These are phyloP conservation scores for Pythium sukuiense DNA, from an alignment of 352 stramenopile genomes.

Conservation along the genomic window DNA sequence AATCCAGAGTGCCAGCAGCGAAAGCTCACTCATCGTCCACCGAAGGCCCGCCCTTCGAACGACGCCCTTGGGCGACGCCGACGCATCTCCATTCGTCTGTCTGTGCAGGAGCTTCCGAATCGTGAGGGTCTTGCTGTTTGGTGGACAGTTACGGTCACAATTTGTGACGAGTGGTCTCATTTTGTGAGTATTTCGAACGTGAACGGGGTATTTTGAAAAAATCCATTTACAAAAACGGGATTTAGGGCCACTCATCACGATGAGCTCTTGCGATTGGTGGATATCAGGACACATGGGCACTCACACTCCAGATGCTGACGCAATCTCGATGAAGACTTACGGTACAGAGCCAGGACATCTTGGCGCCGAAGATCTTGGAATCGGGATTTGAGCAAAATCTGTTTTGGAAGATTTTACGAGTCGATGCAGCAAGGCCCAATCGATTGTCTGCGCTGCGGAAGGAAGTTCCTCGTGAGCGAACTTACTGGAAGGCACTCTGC, in stretches of 20 bases:
- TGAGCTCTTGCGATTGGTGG: not conserved
- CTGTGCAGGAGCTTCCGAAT: too few relatives aligned
- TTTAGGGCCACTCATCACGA: not conserved
- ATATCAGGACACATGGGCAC: not conserved
- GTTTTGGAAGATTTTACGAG: not conserved
- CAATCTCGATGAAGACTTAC: constrained; percentile 1
- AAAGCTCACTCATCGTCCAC: not conserved
- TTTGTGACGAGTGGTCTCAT: constrained; percentile 2
- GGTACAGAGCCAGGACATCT: not conserved
- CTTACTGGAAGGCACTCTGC: too few relatives aligned
- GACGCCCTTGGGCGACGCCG: not conserved
- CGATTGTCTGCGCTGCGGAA: too few relatives aligned
- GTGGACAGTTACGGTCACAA: not conserved
- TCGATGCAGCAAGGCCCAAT: too few relatives aligned
- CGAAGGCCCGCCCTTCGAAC: not conserved
- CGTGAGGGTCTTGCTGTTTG: too few relatives aligned
- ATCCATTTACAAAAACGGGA: not conserved
- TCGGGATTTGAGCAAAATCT: not conserved
- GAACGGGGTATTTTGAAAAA: not conserved
- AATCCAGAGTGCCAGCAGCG: not conserved
- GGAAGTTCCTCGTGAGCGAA: too few relatives aligned
- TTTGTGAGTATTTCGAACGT: not conserved
- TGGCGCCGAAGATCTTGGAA: not conserved
- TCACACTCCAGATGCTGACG: constrained; percentile 1
- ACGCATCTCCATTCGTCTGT: constrained; percentile 1